These are phyloP conservation scores for Rosa lucieae DNA, from an alignment of 306 rosid species.

Conservation along the genomic window DNA sequence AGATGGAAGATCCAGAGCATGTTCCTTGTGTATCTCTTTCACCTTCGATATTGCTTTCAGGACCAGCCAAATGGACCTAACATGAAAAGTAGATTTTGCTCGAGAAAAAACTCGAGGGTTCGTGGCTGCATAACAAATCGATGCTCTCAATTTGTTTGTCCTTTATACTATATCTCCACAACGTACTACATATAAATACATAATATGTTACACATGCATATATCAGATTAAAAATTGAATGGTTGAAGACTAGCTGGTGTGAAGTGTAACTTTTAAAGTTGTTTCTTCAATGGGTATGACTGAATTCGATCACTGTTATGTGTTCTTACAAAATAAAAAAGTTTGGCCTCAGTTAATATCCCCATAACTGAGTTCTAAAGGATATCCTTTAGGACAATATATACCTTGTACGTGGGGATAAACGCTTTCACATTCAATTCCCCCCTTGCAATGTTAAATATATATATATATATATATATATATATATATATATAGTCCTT, in stretches of 20 bases:
- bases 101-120: background rate
- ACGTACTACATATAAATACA: background rate
- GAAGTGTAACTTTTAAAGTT: too few relatives aligned
- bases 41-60: slow-evolving; percentile 8
- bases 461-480: too few relatives aligned
- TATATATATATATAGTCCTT: too few relatives aligned
- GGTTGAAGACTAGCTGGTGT: background rate
- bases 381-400: background rate
- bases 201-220: background rate
- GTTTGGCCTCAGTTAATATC: background rate
- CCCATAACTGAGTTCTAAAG: background rate
- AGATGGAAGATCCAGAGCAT: slow-evolving; percentile 20
- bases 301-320: too few relatives aligned
- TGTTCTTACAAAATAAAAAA: too few relatives aligned
- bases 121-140: background rate
- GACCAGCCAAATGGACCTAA: slow-evolving; percentile 13
- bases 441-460: background rate
- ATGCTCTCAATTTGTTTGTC: background rate
- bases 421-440: background rate
- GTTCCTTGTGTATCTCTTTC: slow-evolving; percentile 8
- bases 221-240: background rate
- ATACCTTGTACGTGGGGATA: background rate
- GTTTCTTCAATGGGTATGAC: too few relatives aligned
- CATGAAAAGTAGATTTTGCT: background rate
- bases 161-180: background rate